Percentiles rank a stretch among this genome's conserved stretches.
phyloP scores from a whole-genome alignment of 495 filamentous ascomycete species.

The Achaetomiella virescens region DNA sequence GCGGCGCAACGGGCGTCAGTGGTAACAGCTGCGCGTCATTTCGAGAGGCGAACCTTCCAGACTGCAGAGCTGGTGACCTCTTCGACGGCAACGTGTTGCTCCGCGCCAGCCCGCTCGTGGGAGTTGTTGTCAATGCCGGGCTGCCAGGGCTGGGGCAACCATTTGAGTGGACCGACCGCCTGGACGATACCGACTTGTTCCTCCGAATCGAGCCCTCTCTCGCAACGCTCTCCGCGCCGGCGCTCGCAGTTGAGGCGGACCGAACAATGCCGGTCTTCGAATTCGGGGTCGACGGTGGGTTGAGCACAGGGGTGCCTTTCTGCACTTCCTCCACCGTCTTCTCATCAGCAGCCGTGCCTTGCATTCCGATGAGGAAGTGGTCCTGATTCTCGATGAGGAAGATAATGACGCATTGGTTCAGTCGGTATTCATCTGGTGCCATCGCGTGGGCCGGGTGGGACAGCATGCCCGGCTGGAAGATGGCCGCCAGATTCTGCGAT shows the following conservation, averaged over 20 bases:
- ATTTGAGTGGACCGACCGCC: constrained; percentile 66
- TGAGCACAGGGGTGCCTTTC: constrained; percentile 52
- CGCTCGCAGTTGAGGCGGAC: constrained; percentile 81
- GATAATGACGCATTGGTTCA: constrained; percentile 95
- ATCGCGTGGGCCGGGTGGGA: constrained; percentile 94
- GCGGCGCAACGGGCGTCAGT: constrained; percentile 24
- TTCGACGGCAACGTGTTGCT: constrained; percentile 97
- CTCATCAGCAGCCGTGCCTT: constrained; percentile 82
- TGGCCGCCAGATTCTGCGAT: constrained; percentile 88
- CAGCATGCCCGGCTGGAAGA: constrained; percentile 95
- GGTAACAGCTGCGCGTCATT: constrained; percentile 29
- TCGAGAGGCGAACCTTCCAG: constrained; percentile 42
- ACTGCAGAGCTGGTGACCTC: constrained; percentile 65
- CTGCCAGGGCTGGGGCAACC: constrained; percentile 65
- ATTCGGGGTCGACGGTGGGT: constrained; percentile 50
- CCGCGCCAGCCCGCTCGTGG: constrained; percentile 64
- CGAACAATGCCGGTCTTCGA: constrained; percentile 52
- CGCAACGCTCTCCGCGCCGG: constrained; percentile 74
- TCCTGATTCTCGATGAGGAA: constrained; percentile 97
- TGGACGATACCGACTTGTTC: constrained; percentile 68
- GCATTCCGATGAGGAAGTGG: constrained; percentile 88
- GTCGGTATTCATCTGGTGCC: constrained; percentile 83
- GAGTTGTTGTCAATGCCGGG: constrained; percentile 49
- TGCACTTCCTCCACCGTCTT: constrained; percentile 81
- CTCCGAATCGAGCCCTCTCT: constrained; percentile 71